Percentiles rank a stretch among this genome's conserved stretches.
phyloP scores from a whole-genome alignment of 2,329 filamentous ascomycete species.

The Tolypocladium amazonense region DNA sequence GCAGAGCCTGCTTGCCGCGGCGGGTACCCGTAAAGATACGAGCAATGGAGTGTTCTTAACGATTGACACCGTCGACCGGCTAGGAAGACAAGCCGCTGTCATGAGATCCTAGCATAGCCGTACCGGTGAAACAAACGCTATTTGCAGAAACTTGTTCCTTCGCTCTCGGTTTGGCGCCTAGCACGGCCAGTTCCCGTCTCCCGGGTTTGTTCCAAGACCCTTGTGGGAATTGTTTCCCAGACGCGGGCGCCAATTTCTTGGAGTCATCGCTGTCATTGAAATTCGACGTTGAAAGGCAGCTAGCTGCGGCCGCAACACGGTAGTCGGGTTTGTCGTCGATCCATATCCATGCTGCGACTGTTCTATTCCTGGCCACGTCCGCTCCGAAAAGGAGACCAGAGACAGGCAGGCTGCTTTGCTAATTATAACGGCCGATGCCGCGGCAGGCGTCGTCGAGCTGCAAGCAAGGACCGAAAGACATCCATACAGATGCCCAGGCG shows the following conservation, averaged over 20 bases:
- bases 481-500: background rate
- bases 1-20: background rate
- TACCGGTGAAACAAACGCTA: background rate
- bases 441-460: background rate
- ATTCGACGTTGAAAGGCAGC: background rate
- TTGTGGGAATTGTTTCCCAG: background rate
- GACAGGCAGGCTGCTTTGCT: background rate
- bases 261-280: background rate
- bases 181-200: background rate
- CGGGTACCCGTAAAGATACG: too few relatives aligned
- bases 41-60: too few relatives aligned
- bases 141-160: background rate
- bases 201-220: background rate
- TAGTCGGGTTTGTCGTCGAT: background rate
- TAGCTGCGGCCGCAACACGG: background rate
- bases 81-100: background rate
- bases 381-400: background rate
- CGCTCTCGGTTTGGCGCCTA: background rate
- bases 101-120: background rate
- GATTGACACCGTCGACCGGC: background rate
- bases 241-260: background rate
- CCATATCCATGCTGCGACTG: background rate
- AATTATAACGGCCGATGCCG: background rate
- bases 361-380: background rate
- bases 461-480: background rate